Evolutionary conservation across 192 early-diverging fungal species (phyloP).

Genomic region (Mortierella claussenii): DNA sequence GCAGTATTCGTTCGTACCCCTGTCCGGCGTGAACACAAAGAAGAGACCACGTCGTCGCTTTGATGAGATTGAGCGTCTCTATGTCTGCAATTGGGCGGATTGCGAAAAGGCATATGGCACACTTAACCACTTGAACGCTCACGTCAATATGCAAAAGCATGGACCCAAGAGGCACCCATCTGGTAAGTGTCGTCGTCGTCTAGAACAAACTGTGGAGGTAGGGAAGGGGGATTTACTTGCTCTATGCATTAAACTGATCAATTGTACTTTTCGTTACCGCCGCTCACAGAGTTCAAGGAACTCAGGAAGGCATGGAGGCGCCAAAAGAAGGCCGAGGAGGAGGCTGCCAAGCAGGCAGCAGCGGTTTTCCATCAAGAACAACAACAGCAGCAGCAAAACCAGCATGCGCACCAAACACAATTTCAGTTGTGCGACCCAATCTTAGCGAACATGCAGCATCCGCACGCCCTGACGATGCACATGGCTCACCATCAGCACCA

Average conservation of each 20-base stretch:
- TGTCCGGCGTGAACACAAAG: conserved; percentile 64
- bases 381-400: conserved; percentile 20
- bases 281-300: conserved; percentile 66
- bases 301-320: conserved; percentile 66
- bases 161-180: conserved; percentile 65
- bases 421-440: conserved; percentile 42
- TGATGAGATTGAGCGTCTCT: conserved; percentile 75
- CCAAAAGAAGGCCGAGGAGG: conserved; percentile 64
- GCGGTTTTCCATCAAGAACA: conserved; percentile 19
- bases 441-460: conserved; percentile 24
- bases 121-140: conserved; percentile 75
- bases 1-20: conserved; percentile 64
- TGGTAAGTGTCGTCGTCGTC: conserved; percentile 24
- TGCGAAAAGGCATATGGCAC: conserved; percentile 74
- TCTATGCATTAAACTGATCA: not conserved
- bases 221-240: not conserved
- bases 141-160: conserved; percentile 76
- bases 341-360: conserved; percentile 49
- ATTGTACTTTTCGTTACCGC: conserved; percentile 2
- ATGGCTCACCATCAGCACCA: conserved; percentile 28
- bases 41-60: conserved; percentile 69
- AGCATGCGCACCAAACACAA: conserved; percentile 24
- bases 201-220: not conserved
- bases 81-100: conserved; percentile 64
- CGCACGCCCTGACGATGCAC: conserved; percentile 27